These are phyloP conservation scores for Backusella parvicylindrica DNA, from an alignment of 192 early-diverging fungal genomes.

Conservation along the genomic window DNA sequence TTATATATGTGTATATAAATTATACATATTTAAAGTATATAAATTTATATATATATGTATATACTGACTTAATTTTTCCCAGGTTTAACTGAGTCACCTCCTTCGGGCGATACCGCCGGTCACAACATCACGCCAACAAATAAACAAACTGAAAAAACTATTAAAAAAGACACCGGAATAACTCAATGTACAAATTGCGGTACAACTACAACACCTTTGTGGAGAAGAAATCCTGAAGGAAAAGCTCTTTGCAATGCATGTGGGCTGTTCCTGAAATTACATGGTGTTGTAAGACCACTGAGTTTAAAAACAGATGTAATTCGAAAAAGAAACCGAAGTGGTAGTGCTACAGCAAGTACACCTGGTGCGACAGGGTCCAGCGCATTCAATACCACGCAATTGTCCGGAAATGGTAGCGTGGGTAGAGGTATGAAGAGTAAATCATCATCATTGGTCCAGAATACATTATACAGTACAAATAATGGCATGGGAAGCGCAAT, in stretches of 20 bases:
- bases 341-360: neutral
- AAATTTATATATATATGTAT: neutral
- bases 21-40: neutral
- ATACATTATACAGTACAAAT: neutral
- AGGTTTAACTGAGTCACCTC: slow-evolving; percentile 3
- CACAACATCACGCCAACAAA: neutral
- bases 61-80: neutral
- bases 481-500: neutral
- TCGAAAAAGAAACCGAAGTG: slow-evolving; percentile 72
- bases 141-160: neutral
- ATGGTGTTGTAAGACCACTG: slow-evolving; percentile 77
- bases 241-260: slow-evolving; percentile 92
- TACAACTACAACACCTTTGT: slow-evolving; percentile 82
- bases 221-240: slow-evolving; percentile 82
- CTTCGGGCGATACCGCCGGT: neutral
- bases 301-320: slow-evolving; percentile 83
- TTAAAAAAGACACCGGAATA: slow-evolving; percentile 2
- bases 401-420: neutral
- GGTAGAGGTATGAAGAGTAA: neutral
- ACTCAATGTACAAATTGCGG: slow-evolving; percentile 74
- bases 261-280: slow-evolving; percentile 90
- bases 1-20: neutral
- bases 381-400: neutral
- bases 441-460: neutral
- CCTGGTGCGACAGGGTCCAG: neutral